Percentiles rank a stretch among this genome's conserved stretches.
Conservation (phyloP, 1,284 basidiomycete genomes). For the Exobasidium cylindrosporum region DNA sequence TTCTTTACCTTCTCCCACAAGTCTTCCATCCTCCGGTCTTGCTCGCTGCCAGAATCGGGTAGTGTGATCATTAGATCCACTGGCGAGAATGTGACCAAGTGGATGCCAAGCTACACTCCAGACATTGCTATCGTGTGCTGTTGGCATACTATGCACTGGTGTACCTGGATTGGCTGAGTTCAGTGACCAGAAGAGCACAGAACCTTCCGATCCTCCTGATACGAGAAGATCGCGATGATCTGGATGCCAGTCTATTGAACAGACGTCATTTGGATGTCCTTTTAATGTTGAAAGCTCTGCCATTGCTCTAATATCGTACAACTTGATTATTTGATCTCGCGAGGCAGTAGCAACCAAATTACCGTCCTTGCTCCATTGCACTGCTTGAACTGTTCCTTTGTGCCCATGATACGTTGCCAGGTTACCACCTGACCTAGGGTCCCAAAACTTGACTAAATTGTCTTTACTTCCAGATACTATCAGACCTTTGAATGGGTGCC, state of each 20-base stretch:
- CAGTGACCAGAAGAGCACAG: constrained; percentile 89
- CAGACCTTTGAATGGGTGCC: constrained; percentile 94
- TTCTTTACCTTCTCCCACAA: not conserved
- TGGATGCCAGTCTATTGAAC: constrained; percentile 94
- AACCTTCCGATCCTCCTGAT: constrained; percentile 88
- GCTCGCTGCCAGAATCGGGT: constrained; percentile 95
- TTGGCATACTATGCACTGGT: constrained; percentile 77
- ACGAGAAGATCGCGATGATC: constrained; percentile 80
- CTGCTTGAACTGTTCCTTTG: constrained; percentile 92
- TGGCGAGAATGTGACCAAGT: constrained; percentile 86
- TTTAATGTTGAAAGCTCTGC: constrained; percentile 85
- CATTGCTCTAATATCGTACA: constrained; percentile 98
- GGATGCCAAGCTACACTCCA: constrained; percentile 95
- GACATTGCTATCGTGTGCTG: constrained; percentile 95
- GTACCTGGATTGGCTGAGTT: constrained; percentile 17
- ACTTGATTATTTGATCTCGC: constrained; percentile 85
- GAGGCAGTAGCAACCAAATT: constrained; percentile 89
- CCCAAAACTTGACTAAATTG: constrained; percentile 98
- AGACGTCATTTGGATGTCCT: constrained; percentile 96
- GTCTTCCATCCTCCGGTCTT: constrained; percentile 63
- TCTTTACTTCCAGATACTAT: constrained; percentile 93
- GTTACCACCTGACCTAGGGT: constrained; percentile 62
- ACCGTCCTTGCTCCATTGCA: constrained; percentile 88
- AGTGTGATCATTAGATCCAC: constrained; percentile 92
- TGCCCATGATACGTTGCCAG: constrained; percentile 67